Conservation (phyloP, 352 stramenopile genomes). For the Discostella stelligera region DNA sequence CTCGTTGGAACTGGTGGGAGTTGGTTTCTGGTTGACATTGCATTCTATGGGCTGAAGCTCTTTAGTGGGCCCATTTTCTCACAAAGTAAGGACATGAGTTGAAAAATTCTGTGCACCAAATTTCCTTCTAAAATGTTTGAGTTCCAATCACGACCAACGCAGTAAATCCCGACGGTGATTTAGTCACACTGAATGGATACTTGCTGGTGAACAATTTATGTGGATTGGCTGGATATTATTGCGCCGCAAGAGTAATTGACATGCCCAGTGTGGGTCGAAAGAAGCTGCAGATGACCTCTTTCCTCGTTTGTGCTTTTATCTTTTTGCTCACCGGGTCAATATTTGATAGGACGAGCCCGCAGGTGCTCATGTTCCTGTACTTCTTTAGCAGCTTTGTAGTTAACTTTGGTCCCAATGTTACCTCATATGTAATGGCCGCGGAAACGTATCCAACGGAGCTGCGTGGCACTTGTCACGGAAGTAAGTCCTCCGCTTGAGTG, state of each 20-base stretch:
- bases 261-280: slow-evolving; percentile 18
- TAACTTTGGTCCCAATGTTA: slow-evolving; percentile 20
- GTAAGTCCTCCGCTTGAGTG: background rate
- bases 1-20: slow-evolving; percentile 40
- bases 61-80: slow-evolving; percentile 34
- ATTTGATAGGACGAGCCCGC: slow-evolving; percentile 9
- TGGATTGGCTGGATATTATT: slow-evolving; percentile 24
- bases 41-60: slow-evolving; percentile 56
- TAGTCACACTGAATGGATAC: slow-evolving; percentile 23
- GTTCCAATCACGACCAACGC: background rate
- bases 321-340: slow-evolving; percentile 14
- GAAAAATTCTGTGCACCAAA: background rate
- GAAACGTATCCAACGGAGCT: slow-evolving; percentile 38
- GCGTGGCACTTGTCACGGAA: slow-evolving; percentile 22
- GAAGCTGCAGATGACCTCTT: slow-evolving; percentile 18
- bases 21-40: slow-evolving; percentile 50
- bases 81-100: background rate
- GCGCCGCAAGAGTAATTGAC: slow-evolving; percentile 18
- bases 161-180: slow-evolving; percentile 25
- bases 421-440: slow-evolving; percentile 26
- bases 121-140: background rate
- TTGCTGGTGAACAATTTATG: slow-evolving; percentile 30
- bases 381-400: slow-evolving; percentile 26
- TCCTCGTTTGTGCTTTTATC: slow-evolving; percentile 16
- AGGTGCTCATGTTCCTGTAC: slow-evolving; percentile 20